These are phyloP conservation scores for Cyphellophora attinorum DNA, from an alignment of 2,329 filamentous ascomycete genomes.

Conservation along the genomic window DNA sequence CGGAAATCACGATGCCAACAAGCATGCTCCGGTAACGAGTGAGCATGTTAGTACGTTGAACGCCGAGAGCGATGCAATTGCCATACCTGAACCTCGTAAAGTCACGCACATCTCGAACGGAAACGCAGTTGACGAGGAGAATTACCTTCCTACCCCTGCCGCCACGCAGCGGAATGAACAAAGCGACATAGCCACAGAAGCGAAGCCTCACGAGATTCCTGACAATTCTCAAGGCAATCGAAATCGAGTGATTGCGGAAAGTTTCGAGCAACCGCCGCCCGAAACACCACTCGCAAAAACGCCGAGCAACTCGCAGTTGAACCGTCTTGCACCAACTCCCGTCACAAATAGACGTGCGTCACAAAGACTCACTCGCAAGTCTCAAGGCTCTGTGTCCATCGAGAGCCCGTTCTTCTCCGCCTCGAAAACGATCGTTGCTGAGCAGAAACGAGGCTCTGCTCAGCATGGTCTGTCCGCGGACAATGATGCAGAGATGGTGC, in stretches of 20 bases:
- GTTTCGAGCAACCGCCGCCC: too few species aligned
- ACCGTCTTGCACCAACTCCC: too few species aligned
- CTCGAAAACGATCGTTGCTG: conserved; percentile 4
- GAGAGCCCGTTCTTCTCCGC: conserved; percentile 16
- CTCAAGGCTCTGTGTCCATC: conserved; percentile 9
- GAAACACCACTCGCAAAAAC: too few species aligned
- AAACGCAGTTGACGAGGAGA: too few species aligned
- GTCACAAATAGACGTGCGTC: too few species aligned
- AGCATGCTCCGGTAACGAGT: not conserved
- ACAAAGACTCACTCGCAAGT: conserved; percentile 9
- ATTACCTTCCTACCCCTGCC: conserved; percentile 1
- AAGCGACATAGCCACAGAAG: too few species aligned
- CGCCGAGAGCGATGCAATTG: not conserved
- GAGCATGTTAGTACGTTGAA: not conserved
- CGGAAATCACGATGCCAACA: not conserved
- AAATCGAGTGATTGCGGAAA: too few species aligned
- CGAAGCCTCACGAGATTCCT: too few species aligned
- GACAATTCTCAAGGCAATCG: too few species aligned
- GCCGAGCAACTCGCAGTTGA: too few species aligned
- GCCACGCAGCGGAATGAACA: too few species aligned
- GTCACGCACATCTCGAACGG: not conserved
- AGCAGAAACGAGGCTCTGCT: not conserved
- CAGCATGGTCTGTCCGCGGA: not conserved
- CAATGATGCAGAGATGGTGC: not conserved
- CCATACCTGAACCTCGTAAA: not conserved